Evolutionary conservation across 2,329 filamentous ascomycete genomes (phyloP).

Genomic region (Xylaria sp.): DNA sequence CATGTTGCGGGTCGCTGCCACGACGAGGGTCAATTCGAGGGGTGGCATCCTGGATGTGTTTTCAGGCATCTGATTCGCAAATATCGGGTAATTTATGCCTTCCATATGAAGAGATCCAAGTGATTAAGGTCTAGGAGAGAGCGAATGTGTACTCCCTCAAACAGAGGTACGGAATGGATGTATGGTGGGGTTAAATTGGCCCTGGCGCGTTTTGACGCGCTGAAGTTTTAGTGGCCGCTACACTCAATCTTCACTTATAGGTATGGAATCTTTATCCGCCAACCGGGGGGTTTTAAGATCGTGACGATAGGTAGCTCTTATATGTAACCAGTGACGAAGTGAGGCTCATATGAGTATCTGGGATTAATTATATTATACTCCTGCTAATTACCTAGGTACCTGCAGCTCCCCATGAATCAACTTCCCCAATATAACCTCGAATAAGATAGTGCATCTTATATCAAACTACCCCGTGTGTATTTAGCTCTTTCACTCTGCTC

Average conservation of each 20-base stretch:
- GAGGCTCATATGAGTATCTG: too few relatives aligned
- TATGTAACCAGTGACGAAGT: too few relatives aligned
- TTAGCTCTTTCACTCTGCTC: too few relatives aligned
- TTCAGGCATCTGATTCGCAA: constrained; percentile 24
- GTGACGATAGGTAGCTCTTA: not conserved
- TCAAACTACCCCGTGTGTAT: not conserved
- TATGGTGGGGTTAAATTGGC: constrained; percentile 23
- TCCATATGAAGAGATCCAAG: not conserved
- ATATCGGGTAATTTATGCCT: not conserved
- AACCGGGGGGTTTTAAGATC: not conserved
- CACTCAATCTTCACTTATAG: not conserved
- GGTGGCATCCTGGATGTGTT: constrained; percentile 33
- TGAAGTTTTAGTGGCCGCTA: constrained; percentile 25
- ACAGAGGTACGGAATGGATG: not conserved
- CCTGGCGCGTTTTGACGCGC: constrained; percentile 16
- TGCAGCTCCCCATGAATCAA: not conserved
- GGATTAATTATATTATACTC: not conserved
- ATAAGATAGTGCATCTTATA: not conserved
- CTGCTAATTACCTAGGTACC: not conserved
- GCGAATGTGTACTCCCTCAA: too few relatives aligned
- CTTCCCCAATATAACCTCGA: not conserved
- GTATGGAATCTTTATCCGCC: not conserved
- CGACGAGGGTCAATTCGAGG: constrained; percentile 84
- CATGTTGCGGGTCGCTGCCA: constrained; percentile 89
- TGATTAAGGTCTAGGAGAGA: not conserved